These are phyloP conservation scores for Parietaria judaica DNA, from an alignment of 306 rosid genomes.

Conservation along the genomic window DNA sequence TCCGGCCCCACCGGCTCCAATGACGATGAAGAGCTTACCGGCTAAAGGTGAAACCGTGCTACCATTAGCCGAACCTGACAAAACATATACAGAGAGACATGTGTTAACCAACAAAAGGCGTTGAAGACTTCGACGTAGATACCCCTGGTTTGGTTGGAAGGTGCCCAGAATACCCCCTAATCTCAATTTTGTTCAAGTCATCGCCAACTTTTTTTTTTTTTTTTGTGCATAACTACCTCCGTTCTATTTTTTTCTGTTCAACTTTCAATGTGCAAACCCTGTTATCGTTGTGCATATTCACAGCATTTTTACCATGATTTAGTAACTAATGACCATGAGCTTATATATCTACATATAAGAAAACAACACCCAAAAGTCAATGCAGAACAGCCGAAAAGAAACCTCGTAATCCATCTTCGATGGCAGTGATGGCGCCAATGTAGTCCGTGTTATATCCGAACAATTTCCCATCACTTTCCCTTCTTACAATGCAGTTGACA, in stretches of 20 bases:
- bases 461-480: slow-evolving; percentile 74
- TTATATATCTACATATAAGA: no score
- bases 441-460: slow-evolving; percentile 83
- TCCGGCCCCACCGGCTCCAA: slow-evolving; percentile 97
- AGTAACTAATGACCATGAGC: no score
- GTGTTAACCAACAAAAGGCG: slow-evolving; percentile 11
- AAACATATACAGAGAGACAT: slow-evolving; percentile 10
- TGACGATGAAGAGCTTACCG: slow-evolving; percentile 78
- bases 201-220: no score
- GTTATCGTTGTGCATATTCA: no score
- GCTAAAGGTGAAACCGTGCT: slow-evolving; percentile 61
- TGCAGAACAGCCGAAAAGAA: slow-evolving; percentile 14
- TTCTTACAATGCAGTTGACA: slow-evolving; percentile 70
- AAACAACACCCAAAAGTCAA: neutral
- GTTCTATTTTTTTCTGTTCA: no score
- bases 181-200: no score
- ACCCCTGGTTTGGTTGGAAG: no score
- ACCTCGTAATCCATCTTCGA: slow-evolving; percentile 86
- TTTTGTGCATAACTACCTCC: no score
- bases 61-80: slow-evolving; percentile 32
- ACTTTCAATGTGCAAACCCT: no score
- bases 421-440: slow-evolving; percentile 76
- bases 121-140: neutral
- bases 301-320: no score
- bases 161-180: no score